Evolutionary conservation across 306 rosid species (phyloP).

Genomic region (Glycine latifolia): DNA sequence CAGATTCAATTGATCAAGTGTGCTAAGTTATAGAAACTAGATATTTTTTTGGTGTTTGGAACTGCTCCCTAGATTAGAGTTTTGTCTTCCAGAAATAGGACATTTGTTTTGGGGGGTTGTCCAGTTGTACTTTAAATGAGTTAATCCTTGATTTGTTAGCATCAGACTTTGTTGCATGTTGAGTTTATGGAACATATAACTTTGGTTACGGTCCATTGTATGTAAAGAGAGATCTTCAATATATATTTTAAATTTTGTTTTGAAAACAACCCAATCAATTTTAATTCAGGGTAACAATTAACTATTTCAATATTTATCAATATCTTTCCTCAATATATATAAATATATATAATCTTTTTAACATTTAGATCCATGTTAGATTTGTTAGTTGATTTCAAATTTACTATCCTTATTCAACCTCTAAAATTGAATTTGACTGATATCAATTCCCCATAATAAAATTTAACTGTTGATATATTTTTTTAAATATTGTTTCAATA

Average conservation of each 20-base stretch:
- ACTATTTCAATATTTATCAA: no score
- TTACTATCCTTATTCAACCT: no score
- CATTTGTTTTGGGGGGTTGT: neutral
- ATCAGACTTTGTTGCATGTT: neutral
- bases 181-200: conserved; percentile 34
- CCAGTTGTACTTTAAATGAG: conserved; percentile 10
- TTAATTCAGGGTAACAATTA: no score
- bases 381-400: no score
- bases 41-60: conserved; percentile 12
- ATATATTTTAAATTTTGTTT: neutral
- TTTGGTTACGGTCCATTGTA: conserved; percentile 16
- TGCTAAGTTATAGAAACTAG: neutral
- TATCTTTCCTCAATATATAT: no score
- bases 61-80: conserved; percentile 5
- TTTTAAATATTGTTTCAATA: no score
- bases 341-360: no score
- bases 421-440: no score
- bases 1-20: conserved; percentile 6
- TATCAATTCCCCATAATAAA: no score
- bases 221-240: neutral
- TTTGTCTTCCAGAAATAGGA: neutral
- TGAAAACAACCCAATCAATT: no score
- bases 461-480: no score
- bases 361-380: no score
- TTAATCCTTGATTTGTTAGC: neutral